phyloP scores from a whole-genome alignment of 371 early-diverging fungal species.

The Mucor sp. region DNA sequence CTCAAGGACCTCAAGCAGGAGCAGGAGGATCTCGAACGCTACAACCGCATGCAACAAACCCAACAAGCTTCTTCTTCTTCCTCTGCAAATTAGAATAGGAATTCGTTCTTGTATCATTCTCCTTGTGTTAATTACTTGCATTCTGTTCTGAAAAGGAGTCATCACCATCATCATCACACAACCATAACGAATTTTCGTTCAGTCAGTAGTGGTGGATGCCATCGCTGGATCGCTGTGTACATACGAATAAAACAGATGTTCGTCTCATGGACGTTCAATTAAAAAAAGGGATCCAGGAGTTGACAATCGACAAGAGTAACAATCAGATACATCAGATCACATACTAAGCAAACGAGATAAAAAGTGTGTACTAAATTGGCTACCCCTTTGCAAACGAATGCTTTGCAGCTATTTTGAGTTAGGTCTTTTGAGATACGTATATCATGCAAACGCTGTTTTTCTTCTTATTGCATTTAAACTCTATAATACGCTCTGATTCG shows the following conservation, averaged over 20 bases:
- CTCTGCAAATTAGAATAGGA: neutral
- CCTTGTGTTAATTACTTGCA: neutral
- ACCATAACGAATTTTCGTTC: neutral
- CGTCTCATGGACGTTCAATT: neutral
- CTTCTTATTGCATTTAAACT: neutral
- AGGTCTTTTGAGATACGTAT: neutral
- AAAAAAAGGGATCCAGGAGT: neutral
- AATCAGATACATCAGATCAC: neutral
- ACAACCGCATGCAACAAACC: slow-evolving; percentile 20
- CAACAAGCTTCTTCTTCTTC: neutral
- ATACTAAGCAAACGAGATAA: neutral
- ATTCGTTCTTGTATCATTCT: neutral
- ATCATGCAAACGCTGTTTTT: neutral
- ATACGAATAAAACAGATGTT: neutral
- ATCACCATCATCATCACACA: neutral
- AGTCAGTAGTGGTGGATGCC: neutral
- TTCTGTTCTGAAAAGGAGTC: neutral
- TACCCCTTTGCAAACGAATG: neutral
- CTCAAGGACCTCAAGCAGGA: slow-evolving; percentile 42
- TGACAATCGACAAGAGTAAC: neutral
- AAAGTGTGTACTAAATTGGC: neutral
- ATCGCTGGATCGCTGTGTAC: neutral
- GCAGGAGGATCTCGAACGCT: slow-evolving; percentile 38
- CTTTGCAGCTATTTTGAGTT: neutral
- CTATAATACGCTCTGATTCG: neutral